A percentile compares a stretch with the other conserved stretches of the same genome.
Evolutionary conservation across 148 eudicot species (phyloP).

Genomic region (Salicornia ramosissima): DNA sequence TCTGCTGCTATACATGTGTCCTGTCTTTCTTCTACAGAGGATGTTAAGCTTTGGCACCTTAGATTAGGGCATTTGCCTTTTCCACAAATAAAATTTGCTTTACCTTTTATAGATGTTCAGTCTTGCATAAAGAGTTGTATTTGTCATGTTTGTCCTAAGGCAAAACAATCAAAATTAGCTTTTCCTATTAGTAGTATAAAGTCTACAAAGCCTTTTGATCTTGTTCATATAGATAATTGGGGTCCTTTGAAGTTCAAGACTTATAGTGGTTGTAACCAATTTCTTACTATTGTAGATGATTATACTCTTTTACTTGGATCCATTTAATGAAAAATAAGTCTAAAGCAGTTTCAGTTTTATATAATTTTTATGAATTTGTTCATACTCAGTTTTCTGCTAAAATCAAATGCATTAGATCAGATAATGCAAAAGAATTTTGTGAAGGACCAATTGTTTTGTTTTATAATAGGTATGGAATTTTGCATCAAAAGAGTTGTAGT

Average conservation of each 20-base stretch:
- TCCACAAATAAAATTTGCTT: neutral
- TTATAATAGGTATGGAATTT: neutral
- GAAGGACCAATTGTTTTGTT: neutral
- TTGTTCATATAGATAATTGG: constrained; percentile 13
- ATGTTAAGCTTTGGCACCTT: too few species aligned
- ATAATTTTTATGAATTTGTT: neutral
- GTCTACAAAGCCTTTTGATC: neutral
- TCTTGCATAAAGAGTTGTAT: neutral
- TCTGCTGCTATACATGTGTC: too few species aligned
- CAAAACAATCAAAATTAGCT: neutral
- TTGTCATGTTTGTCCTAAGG: neutral
- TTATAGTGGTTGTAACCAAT: neutral
- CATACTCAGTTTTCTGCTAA: too few species aligned
- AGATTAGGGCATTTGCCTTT: neutral
- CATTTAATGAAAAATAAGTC: constrained; percentile 9
- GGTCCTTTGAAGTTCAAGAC: constrained; percentile 6
- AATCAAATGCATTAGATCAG: too few species aligned
- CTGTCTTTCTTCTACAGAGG: neutral
- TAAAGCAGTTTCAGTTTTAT: neutral
- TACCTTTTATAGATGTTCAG: neutral
- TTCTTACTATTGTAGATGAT: too few species aligned
- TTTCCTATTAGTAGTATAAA: neutral
- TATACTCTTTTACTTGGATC: constrained; percentile 15
- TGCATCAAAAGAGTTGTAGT: neutral
- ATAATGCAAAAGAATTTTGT: constrained; percentile 1